Base-by-base conservation (phyloP, 768 basidiomycete genomes). In the Suillus hirtellus region DNA sequence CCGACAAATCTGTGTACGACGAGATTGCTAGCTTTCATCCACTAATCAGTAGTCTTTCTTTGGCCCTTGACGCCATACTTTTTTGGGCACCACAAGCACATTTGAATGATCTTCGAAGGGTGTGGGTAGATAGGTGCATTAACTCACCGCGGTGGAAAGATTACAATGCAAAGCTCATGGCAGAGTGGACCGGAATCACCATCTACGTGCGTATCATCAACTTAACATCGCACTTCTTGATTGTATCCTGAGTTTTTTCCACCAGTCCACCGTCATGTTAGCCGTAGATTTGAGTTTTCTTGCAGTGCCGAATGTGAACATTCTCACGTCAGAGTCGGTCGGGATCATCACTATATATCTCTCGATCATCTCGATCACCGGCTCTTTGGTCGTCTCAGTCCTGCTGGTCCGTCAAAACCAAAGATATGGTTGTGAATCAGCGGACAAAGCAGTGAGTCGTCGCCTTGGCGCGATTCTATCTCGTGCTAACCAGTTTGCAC, bases 1-100 rank as follows among this genome's bases (percentile, higher is more conserved):
- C 79, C 2, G 74, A 80, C 62, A 77, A 79, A 63, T 81, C 80
- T 19, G 74, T 86, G 14, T 69, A 71, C 43, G 64, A 37, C 47
- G 14, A 55, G 24, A 24, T 55, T 11, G 3, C 59, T 55, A 21
- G 61, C 60, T 44, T 24, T 11, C 19, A 58, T 43, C 14, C 46
- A 56, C 27, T 38, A n/a, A 14, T 35, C 63, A 19, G n/a, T 27
- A 59, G 37, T 50, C 53, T 42, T 24, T 65, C 46, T 34, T 62
- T 49, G 42, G 31, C 37, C 40, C 55, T 38, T 37, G 61, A 31
- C 58, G 64, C 61, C 21, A 63, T 49, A 21, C 52, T 27, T 52
- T 64, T 38, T 62, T 63, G 34, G 34, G 53, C 43, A 56, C 54
- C 43, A 15, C 62, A 12, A 56, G 70, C 79, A 5, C 81, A 85